Base-by-base conservation (phyloP, 1,284 basidiomycete genomes). In the Omphalotus olearius region DNA sequence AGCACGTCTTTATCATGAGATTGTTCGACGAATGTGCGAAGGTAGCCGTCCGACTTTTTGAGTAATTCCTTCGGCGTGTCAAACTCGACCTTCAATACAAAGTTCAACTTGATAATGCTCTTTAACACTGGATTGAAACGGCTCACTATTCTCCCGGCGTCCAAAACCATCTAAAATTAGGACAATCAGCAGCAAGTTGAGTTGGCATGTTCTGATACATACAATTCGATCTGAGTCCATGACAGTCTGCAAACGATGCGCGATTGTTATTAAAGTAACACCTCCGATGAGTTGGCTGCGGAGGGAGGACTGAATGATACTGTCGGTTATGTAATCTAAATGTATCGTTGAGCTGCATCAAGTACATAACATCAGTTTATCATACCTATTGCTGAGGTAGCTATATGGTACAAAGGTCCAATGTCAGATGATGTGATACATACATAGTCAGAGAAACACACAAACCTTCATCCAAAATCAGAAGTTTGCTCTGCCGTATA, bases 201-300 rank as follows among this genome's bases (percentile, higher is more conserved):
- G 13, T 33, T 4, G 13, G 30, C 9, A 33, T 10, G 9, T 4
- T 33, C 30, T 33, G 20, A 16, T 20, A 50, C 54, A n/a, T 26
- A 55, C 50, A 48, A 51, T 49, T 35, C 40, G 42, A 52, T 55
- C 49, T 17, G 49, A 39, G 38, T 55, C 50, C 50, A 51, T 51
- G 18, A 55, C 49, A 40, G 54, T 50, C 20, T 47, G 45, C 28
- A 55, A 25, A 9, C 54, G 35, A 42, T 87, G 85, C 0, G 85
- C 85, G 47, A 87, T 70, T 9, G 82, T 85, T 40, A 87, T 73
- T 4, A 86, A 62, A 0, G 82, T 85, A 6, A 78, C 76, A 52
- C 79, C 80, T 3, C 68, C 63, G 6, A 65, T 69, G 17, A 86
- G 70, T 57, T 80, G 75, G 43, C 69, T 73, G 7, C 81, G 70